Percentiles rank a stretch among this genome's conserved stretches.
Evolutionary conservation across 352 stramenopile species (phyloP).

Genomic region (Blastocystis sp.): DNA sequence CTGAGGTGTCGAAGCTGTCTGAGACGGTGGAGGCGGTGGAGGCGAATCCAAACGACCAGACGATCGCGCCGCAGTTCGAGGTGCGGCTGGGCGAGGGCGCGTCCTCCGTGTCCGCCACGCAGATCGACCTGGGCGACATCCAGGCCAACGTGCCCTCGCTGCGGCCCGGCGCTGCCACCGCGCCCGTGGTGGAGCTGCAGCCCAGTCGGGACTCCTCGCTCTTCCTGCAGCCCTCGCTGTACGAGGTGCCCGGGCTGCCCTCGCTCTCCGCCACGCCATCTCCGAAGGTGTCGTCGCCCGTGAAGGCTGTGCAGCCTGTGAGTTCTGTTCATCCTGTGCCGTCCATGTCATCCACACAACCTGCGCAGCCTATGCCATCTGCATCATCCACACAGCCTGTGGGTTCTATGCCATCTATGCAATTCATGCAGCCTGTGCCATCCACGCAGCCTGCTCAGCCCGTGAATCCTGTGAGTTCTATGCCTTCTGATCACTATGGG

Average conservation of each 20-base stretch:
- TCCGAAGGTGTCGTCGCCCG: not conserved
- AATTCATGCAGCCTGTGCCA: too few species aligned
- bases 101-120: not conserved
- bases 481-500: too few species aligned
- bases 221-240: slow-evolving; percentile 27
- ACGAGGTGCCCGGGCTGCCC: not conserved
- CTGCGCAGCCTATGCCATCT: too few species aligned
- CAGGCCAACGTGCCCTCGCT: slow-evolving; percentile 27
- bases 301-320: not conserved
- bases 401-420: too few species aligned
- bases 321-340: too few species aligned
- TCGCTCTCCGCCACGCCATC: not conserved
- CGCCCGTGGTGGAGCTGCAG: not conserved
- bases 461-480: too few species aligned
- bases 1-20: not conserved
- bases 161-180: not conserved
- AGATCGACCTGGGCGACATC: not conserved
- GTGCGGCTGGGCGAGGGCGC: not conserved
- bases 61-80: not conserved
- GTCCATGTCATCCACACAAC: too few species aligned
- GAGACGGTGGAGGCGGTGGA: not conserved
- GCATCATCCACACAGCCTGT: too few species aligned
- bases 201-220: not conserved
- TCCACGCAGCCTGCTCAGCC: too few species aligned
- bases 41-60: not conserved